Evolutionary conservation across 441 rosid genomes (phyloP).

Genomic region (Pelargonium myrrhifolium): DNA sequence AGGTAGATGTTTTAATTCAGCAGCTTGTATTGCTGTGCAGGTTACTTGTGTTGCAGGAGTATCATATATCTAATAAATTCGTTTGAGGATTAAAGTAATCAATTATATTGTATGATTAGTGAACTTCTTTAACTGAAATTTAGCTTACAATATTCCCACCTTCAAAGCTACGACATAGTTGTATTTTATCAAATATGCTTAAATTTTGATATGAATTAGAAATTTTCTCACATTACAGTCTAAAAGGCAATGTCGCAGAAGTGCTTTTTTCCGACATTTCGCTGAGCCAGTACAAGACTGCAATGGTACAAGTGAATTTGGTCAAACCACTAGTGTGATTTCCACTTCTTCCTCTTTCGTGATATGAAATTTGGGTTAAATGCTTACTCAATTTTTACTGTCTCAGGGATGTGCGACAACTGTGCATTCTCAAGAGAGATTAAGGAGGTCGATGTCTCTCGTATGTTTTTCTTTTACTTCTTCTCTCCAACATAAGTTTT

Average conservation of each 20-base stretch:
- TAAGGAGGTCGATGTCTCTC: constrained; percentile 59
- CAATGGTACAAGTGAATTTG: constrained; percentile 46
- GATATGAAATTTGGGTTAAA: constrained; percentile 14
- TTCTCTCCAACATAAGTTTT: not conserved
- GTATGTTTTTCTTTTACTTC: constrained; percentile 37
- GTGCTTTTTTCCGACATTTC: constrained; percentile 77
- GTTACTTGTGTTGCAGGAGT: not conserved
- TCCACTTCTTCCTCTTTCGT: not conserved
- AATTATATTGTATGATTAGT: not conserved
- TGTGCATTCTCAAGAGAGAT: constrained; percentile 68
- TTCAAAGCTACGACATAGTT: not conserved
- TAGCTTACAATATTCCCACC: not conserved
- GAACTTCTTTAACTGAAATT: not conserved
- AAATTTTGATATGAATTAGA: not conserved
- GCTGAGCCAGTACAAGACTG: constrained; percentile 86
- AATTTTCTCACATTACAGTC: constrained; percentile 37
- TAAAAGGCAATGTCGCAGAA: constrained; percentile 74
- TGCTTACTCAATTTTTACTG: constrained; percentile 16
- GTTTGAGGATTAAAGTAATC: not conserved
- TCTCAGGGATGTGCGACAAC: constrained; percentile 86
- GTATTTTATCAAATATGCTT: constrained; percentile 3
- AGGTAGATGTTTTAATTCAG: constrained; percentile 41
- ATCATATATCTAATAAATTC: not conserved
- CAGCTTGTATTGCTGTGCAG: not conserved
- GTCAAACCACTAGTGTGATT: not conserved